These are phyloP conservation scores for Alternaria brassicae DNA, from an alignment of 2,329 filamentous ascomycete species.

Conservation along the genomic window DNA sequence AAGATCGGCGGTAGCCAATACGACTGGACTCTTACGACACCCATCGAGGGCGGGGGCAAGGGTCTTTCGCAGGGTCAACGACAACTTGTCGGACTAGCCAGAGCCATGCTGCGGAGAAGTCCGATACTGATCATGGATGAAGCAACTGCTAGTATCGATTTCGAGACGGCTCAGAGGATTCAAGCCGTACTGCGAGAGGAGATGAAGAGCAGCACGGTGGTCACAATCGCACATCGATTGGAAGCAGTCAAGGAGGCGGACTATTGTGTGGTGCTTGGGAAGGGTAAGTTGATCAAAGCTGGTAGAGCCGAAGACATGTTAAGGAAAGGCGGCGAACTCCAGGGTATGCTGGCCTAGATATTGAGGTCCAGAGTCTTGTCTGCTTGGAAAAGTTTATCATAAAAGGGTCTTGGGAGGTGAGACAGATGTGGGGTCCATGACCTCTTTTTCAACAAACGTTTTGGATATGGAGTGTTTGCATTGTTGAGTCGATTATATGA, in stretches of 20 bases:
- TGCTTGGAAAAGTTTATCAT: background rate
- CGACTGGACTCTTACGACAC: constrained; percentile 63
- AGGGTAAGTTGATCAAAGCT: constrained; percentile 55
- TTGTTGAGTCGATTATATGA: background rate
- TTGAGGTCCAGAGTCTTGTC: background rate
- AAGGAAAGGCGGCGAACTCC: constrained; percentile 43
- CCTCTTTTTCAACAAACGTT: background rate
- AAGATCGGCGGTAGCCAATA: constrained; percentile 62
- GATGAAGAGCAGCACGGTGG: constrained; percentile 65
- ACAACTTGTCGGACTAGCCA: constrained; percentile 68
- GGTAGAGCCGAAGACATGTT: constrained; percentile 47
- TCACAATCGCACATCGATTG: constrained; percentile 70
- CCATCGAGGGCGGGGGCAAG: constrained; percentile 66
- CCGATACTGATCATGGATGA: constrained; percentile 71
- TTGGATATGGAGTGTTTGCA: background rate
- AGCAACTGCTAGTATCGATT: constrained; percentile 70
- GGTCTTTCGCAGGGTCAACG: constrained; percentile 71
- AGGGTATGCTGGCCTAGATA: constrained; percentile 42
- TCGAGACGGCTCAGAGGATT: constrained; percentile 65
- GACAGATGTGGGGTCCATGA: background rate
- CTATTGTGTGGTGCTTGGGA: constrained; percentile 62
- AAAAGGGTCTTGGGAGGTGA: background rate
- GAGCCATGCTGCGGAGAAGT: constrained; percentile 68
- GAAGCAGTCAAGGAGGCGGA: constrained; percentile 68
- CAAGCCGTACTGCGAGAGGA: constrained; percentile 64